These are phyloP conservation scores for Brasilioporus rufonigricans DNA, from an alignment of 768 basidiomycete species.

Conservation along the genomic window DNA sequence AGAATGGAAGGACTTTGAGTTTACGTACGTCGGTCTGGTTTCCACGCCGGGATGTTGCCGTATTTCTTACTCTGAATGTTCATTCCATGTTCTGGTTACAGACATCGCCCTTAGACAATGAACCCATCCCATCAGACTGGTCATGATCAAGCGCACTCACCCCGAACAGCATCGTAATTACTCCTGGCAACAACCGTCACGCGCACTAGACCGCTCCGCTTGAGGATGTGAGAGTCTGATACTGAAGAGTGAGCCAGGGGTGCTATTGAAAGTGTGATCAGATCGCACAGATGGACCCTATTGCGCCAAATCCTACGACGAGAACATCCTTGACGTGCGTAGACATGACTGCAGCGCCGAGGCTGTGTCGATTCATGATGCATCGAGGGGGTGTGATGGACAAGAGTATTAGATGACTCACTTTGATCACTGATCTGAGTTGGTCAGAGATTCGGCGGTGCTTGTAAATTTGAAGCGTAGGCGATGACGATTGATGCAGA, in stretches of 20 bases:
- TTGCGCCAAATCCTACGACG: conserved; percentile 63
- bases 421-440: too few relatives aligned
- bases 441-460: too few relatives aligned
- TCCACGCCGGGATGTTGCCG: conserved; percentile 56
- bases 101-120: not conserved
- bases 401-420: too few relatives aligned
- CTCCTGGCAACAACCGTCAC: conserved; percentile 75
- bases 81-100: conserved; percentile 46
- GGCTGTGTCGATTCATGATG: too few relatives aligned
- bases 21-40: conserved; percentile 55
- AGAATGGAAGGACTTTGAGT: not conserved
- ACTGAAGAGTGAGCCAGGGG: not conserved
- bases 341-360: too few relatives aligned
- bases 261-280: not conserved
- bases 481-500: too few relatives aligned
- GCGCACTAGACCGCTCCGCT: conserved; percentile 54
- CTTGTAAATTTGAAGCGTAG: too few relatives aligned
- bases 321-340: conserved; percentile 45
- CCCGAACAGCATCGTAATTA: conserved; percentile 56
- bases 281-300: conserved; percentile 56
- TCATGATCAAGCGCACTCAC: conserved; percentile 27
- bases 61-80: conserved; percentile 58
- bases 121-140: not conserved
- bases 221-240: conserved; percentile 54
- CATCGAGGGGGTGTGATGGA: too few relatives aligned